Percentiles rank a stretch among this genome's conserved stretches.
Evolutionary conservation across 345 rosid species (phyloP).

Genomic region (Aurinia saxatilis): DNA sequence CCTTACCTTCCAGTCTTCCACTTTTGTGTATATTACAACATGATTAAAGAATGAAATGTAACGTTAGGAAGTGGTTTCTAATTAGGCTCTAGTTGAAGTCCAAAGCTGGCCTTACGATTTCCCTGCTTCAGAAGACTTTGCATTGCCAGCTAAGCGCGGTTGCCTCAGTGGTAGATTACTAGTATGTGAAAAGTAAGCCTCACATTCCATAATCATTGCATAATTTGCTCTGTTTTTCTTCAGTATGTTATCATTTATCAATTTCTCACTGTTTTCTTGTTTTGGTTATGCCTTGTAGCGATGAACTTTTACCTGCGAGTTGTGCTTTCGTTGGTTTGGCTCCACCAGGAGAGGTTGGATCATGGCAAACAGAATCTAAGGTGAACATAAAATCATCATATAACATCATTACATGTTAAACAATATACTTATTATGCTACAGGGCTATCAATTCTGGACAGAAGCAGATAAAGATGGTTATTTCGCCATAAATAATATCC

Average conservation of each 20-base stretch:
- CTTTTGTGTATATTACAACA: neutral
- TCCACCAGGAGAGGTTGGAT: slow-evolving; percentile 67
- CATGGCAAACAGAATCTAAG: slow-evolving; percentile 84
- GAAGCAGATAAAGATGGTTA: slow-evolving; percentile 48
- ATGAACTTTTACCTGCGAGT: slow-evolving; percentile 33
- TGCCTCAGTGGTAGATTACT: slow-evolving; percentile 49
- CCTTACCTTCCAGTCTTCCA: neutral
- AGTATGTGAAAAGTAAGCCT: slow-evolving; percentile 50
- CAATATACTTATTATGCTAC: neutral
- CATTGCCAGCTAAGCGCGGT: slow-evolving; percentile 47
- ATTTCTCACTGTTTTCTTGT: neutral
- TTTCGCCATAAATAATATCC: slow-evolving; percentile 40
- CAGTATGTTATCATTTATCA: neutral
- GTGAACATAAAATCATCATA: slow-evolving; percentile 12
- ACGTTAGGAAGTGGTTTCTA: neutral
- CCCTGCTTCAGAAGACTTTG: slow-evolving; percentile 64
- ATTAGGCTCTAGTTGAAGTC: slow-evolving; percentile 53
- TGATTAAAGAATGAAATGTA: neutral
- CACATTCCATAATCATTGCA: neutral
- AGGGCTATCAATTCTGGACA: slow-evolving; percentile 87
- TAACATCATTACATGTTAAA: neutral
- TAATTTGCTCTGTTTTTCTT: slow-evolving; percentile 2
- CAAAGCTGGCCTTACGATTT: slow-evolving; percentile 79
- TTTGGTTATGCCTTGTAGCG: neutral
- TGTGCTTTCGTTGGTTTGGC: slow-evolving; percentile 74